phyloP scores from a whole-genome alignment of 1,284 basidiomycete species.

The Rhodotorula sp. region DNA sequence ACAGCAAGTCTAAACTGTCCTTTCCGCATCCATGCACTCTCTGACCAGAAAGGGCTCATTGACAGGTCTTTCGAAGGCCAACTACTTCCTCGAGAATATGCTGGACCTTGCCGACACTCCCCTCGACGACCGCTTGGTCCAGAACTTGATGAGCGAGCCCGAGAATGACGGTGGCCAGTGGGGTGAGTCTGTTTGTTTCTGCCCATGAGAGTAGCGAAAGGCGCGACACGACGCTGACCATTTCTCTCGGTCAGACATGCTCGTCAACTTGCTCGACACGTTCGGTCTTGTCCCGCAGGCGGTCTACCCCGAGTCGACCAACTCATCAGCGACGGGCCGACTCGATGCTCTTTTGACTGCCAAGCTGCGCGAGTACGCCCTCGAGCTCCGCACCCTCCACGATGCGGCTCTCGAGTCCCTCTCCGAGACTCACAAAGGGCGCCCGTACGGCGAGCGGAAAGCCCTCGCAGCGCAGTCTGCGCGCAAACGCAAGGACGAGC shows the following conservation, averaged over 20 bases:
- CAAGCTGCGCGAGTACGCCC: conserved; percentile 84
- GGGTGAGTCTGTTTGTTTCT: conserved; percentile 41
- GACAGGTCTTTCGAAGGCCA: conserved; percentile 53
- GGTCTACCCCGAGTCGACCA: conserved; percentile 80
- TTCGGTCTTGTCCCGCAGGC: conserved; percentile 66
- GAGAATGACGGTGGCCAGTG: conserved; percentile 91
- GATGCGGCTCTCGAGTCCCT: conserved; percentile 45
- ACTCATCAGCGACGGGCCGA: conserved; percentile 70
- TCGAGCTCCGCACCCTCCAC: conserved; percentile 70
- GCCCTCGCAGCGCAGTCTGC: conserved; percentile 42
- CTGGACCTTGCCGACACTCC: conserved; percentile 78
- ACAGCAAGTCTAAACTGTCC: conserved; percentile 1
- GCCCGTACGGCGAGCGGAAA: conserved; percentile 32
- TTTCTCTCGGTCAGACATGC: conserved; percentile 66
- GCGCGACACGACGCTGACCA: not conserved
- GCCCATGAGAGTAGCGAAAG: not conserved
- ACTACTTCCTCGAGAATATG: conserved; percentile 86
- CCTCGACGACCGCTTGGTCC: conserved; percentile 76
- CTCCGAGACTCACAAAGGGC: conserved; percentile 48
- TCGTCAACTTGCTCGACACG: conserved; percentile 75
- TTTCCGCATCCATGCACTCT: not conserved
- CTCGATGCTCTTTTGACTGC: conserved; percentile 74
- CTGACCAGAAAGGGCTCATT: not conserved
- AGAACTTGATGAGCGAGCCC: conserved; percentile 70
- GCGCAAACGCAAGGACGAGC: conserved; percentile 67